Evolutionary conservation across 176 grass and related monocot species (phyloP).

Genomic region (Poa annua): DNA sequence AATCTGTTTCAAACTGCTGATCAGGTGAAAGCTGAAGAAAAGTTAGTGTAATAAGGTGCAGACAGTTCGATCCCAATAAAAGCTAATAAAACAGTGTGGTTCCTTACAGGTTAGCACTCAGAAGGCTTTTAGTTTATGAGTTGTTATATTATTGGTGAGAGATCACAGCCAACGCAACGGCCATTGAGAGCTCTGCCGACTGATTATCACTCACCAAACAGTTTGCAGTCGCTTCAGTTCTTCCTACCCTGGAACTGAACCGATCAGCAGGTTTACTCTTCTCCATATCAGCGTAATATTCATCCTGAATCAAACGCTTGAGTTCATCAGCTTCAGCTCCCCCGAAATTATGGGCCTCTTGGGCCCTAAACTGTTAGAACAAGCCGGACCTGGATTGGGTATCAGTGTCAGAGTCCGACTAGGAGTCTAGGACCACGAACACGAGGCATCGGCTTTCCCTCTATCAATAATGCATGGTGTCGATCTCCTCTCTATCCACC

Average conservation of each 20-base stretch:
- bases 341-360: too few species aligned
- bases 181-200: background rate
- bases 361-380: too few species aligned
- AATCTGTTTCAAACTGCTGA: background rate
- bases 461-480: background rate
- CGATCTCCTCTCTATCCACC: too few species aligned
- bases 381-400: background rate
- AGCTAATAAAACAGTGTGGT: background rate
- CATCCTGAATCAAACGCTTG: too few species aligned
- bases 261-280: too few species aligned
- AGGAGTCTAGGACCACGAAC: background rate
- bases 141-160: background rate
- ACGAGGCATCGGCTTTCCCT: background rate
- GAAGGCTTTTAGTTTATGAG: too few species aligned
- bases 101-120: too few species aligned
- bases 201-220: background rate
- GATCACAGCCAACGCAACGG: background rate
- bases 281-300: too few species aligned
- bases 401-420: background rate
- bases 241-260: too few species aligned
- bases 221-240: too few species aligned
- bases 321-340: too few species aligned
- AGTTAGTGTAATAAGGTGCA: background rate
- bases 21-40: background rate
- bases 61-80: background rate